These are phyloP conservation scores for Lanmaoa pseudosensibilis DNA, from an alignment of 768 basidiomycete species.

Conservation along the genomic window DNA sequence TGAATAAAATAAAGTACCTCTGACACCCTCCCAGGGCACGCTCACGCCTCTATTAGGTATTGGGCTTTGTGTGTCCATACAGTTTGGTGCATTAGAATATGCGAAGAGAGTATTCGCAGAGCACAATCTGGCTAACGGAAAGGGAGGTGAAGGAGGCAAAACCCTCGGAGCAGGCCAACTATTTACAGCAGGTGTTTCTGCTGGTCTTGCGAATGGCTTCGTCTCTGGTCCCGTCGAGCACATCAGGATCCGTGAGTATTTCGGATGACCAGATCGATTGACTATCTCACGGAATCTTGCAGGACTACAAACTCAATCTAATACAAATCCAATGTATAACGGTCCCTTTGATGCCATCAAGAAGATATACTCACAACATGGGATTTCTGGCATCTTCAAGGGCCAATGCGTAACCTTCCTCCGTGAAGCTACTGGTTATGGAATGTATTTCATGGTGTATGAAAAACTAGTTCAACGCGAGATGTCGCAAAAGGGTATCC, in stretches of 20 bases:
- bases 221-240: constrained; percentile 97
- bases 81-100: constrained; percentile 88
- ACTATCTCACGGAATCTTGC: constrained; percentile 7
- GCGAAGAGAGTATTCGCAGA: constrained; percentile 76
- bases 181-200: constrained; percentile 73
- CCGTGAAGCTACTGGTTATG: constrained; percentile 82
- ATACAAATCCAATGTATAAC: constrained; percentile 68
- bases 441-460: constrained; percentile 88
- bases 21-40: constrained; percentile 62
- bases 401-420: constrained; percentile 87
- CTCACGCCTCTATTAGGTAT: constrained; percentile 89
- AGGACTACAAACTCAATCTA: constrained; percentile 92
- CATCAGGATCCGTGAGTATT: constrained; percentile 67
- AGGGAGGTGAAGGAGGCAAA: constrained; percentile 66
- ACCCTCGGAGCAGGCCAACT: constrained; percentile 64
- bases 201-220: constrained; percentile 87
- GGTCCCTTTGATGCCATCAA: constrained; percentile 88
- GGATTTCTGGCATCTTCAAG: constrained; percentile 86
- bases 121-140: constrained; percentile 57
- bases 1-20: background rate
- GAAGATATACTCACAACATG: constrained; percentile 76
- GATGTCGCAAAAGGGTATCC: constrained; percentile 69
- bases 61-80: constrained; percentile 93
- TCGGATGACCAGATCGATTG: background rate
- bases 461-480: constrained; percentile 89